Base-by-base conservation (phyloP, 208 protist species). In the Acanthamoeba sp. region DNA sequence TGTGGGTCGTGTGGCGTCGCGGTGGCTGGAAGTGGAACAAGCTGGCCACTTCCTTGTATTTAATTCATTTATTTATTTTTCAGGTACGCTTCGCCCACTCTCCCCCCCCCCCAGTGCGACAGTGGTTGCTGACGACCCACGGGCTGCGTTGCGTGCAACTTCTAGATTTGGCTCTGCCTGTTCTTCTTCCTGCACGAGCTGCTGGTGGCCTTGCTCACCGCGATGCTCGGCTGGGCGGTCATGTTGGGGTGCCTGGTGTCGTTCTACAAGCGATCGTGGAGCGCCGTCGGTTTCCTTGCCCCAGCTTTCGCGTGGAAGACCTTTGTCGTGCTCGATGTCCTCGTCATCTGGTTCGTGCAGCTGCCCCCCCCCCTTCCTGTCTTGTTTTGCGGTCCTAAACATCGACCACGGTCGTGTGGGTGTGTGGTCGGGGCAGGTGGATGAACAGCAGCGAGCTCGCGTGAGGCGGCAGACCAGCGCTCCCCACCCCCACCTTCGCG, bases 11-110 rank as follows among this genome's bases (percentile, higher is more conserved):
- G 42, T 85, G 76, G 76, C 76, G 76, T 2, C 76, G 76, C 24
- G 76, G 76, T 42, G 76, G 76, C n/a, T 85, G 76, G 76, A 85
- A 85, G 76, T 85, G 76, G 76, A 85, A 85, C 45, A 85, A 85
- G 76, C 38, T 85, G n/a, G 76, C 76, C 76, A 85, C 76, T n/a
- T 29, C 76, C 7, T 34, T 85, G 42, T 85, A 85, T 32, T 59
- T 85, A 24, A 85, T 85, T 9, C 76, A 85, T 38, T 36, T 85
- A 57, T 85, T 85, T 85, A 57, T 85, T 6, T 85, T 85, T 22
- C 76, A 85, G 45, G 76, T 59, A 20, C 38, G 76, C n/a, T n/a
- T 78, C 38, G 36, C 38, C 22, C 71, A n/a, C 71, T 14, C 27
- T n/a, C 32, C n/a, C n/a, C 20, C n/a, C 24, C 59, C 24, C 10